Evolutionary conservation across 2,329 filamentous ascomycete species (phyloP), one percentile per base, ranked within the genome.

Genomic region (Emmonsiellopsis sp.): DNA sequence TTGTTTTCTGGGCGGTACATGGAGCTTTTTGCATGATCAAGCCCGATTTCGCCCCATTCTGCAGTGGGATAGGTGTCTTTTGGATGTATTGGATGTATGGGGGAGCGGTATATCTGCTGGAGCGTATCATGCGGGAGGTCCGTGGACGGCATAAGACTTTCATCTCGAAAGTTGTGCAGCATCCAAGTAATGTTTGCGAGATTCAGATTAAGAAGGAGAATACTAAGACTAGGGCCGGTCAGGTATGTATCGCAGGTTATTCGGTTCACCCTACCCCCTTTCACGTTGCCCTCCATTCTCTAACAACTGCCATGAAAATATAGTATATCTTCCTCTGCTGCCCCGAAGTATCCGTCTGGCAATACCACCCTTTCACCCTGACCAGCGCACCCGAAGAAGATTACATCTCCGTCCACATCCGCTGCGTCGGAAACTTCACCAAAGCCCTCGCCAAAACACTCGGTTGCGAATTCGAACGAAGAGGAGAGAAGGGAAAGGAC

Each of bases 131-230:
- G 16, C 83, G 88, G 57, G 89, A 93, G 70, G 74, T 92, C 41
- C 84, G 88, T 51, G 88, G 88, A 45, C 80, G 84, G 30, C 87
- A 92, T 75, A 89, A 86, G 78, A 92, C 88, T 13, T 89, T 86
- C 67, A 87, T 94, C 56, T 89, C 86, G 59, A 93, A 93, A 74
- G 89, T 94, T 58, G 85, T 94, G 59, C 88, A 93, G 73, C 88
- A 94, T 69, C 88, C 88, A 7, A 89, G 86, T 75, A 89, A 90
- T 64, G 89, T 94, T 15, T 87, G 87, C 68, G 89, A 94, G 72
- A 91, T 94, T 57, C 89, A 93, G 73, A 90, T 94, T 74, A 91
- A 92, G 78, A 93, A 93, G 72, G 87, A 91, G 66, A 76, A 89
- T 71, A 91, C 87, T 44, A 89, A 85, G 76, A 89, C 87, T 2